Evolutionary conservation across 2,329 filamentous ascomycete genomes (phyloP).

Genomic region (Paecilomyces sp.): DNA sequence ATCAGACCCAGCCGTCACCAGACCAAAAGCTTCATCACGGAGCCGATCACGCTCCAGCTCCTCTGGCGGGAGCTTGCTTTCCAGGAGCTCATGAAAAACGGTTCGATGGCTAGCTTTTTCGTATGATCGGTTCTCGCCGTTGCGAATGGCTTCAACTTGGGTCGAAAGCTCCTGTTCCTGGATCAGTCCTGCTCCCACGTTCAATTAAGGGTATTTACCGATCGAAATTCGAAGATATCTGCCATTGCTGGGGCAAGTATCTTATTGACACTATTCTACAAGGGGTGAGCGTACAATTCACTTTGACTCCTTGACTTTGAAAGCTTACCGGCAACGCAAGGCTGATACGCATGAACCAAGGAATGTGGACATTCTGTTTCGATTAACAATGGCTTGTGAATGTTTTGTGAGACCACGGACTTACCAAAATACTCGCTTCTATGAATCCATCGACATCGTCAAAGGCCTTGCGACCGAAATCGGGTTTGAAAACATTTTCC

Average conservation of each 20-base stretch:
- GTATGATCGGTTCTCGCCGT: background rate
- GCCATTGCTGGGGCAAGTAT: constrained; percentile 1
- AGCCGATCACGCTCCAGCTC: background rate
- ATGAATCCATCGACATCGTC: background rate
- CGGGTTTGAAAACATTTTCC: background rate
- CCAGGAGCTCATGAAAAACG: background rate
- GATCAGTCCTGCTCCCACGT: background rate
- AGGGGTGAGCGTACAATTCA: background rate
- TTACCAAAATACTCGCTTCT: background rate
- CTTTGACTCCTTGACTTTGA: background rate
- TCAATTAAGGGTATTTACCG: background rate
- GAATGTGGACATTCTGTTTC: background rate
- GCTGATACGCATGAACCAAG: background rate
- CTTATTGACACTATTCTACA: constrained; percentile 1
- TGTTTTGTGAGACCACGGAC: background rate
- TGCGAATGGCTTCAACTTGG: background rate
- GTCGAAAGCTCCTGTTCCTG: background rate
- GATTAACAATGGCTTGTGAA: background rate
- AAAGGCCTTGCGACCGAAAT: background rate
- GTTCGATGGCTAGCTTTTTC: background rate
- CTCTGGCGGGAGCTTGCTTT: background rate
- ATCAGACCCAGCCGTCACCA: background rate
- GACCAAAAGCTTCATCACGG: background rate
- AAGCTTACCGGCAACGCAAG: background rate
- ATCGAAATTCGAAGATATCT: constrained; percentile 2